Evolutionary conservation across 345 rosid genomes (phyloP).

Genomic region (Abelmoschus esculentus): DNA sequence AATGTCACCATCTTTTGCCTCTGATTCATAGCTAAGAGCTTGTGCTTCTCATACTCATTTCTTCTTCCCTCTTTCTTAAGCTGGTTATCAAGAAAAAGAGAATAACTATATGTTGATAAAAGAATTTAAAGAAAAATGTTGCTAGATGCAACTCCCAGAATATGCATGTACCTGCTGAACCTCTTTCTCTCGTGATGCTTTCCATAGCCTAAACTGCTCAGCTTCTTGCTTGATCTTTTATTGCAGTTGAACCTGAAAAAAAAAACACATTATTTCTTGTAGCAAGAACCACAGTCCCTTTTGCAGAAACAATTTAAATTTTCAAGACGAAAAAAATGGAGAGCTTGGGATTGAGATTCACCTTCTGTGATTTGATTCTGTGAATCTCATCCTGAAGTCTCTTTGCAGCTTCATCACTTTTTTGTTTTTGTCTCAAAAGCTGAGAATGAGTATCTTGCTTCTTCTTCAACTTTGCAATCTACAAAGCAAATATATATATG

Average conservation of each 20-base stretch:
- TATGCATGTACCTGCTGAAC: slow-evolving; percentile 74
- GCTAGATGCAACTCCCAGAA: not conserved
- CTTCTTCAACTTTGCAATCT: slow-evolving; percentile 87
- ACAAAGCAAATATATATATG: slow-evolving; percentile 5
- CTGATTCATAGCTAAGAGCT: slow-evolving; percentile 84
- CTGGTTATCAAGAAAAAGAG: slow-evolving; percentile 28
- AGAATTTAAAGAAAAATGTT: not conserved
- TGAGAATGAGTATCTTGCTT: slow-evolving; percentile 97
- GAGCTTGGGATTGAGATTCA: not conserved
- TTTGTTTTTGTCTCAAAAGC: slow-evolving; percentile 88
- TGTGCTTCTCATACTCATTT: slow-evolving; percentile 94
- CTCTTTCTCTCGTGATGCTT: slow-evolving; percentile 88
- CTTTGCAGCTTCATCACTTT: slow-evolving; percentile 84
- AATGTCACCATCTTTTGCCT: slow-evolving; percentile 82
- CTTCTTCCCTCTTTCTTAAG: slow-evolving; percentile 97
- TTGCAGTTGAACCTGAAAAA: slow-evolving; percentile 8
- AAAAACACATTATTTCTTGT: not conserved
- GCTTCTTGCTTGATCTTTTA: slow-evolving; percentile 11
- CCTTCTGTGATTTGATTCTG: slow-evolving; percentile 20
- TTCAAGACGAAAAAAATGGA: not conserved
- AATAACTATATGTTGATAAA: not conserved
- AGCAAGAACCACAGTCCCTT: not conserved
- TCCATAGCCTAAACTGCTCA: slow-evolving; percentile 41
- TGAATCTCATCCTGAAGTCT: slow-evolving; percentile 86
- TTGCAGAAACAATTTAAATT: too few species aligned